A percentile compares a stretch with the other conserved stretches of the same genome.
These are phyloP conservation scores for Fusarium sp. DNA, from an alignment of 2,329 filamentous ascomycete species.

Conservation along the genomic window DNA sequence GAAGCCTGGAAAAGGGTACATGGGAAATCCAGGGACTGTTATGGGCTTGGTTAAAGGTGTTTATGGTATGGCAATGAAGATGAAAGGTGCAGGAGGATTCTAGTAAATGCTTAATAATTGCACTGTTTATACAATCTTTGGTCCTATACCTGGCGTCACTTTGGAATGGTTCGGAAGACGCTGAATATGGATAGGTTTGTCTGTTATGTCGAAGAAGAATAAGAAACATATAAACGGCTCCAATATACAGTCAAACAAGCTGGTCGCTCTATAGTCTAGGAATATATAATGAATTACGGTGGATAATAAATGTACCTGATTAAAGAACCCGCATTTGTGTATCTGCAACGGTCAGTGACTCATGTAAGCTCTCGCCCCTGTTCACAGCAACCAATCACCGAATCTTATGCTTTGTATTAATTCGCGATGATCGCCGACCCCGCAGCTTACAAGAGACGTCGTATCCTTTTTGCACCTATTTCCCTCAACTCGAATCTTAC, in stretches of 20 bases:
- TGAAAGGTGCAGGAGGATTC: constrained; percentile 14
- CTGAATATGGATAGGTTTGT: background rate
- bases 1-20: constrained; percentile 23
- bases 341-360: background rate
- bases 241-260: fast-evolving
- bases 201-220: background rate
- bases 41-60: constrained; percentile 23
- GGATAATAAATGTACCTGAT: fast-evolving
- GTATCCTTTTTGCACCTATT: background rate
- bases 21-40: constrained; percentile 26
- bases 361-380: background rate
- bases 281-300: too few species aligned
- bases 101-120: background rate
- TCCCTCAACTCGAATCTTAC: background rate
- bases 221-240: background rate
- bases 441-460: background rate
- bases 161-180: background rate
- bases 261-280: fast-evolving
- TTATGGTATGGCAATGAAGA: constrained; percentile 23
- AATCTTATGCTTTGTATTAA: background rate
- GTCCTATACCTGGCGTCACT: background rate
- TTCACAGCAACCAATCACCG: background rate
- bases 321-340: background rate
- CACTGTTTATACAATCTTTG: too few species aligned
- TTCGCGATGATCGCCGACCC: fast-evolving